Evolutionary conservation across 2,329 filamentous ascomycete genomes (phyloP).

Genomic region (Sporothrix dimorphospora): DNA sequence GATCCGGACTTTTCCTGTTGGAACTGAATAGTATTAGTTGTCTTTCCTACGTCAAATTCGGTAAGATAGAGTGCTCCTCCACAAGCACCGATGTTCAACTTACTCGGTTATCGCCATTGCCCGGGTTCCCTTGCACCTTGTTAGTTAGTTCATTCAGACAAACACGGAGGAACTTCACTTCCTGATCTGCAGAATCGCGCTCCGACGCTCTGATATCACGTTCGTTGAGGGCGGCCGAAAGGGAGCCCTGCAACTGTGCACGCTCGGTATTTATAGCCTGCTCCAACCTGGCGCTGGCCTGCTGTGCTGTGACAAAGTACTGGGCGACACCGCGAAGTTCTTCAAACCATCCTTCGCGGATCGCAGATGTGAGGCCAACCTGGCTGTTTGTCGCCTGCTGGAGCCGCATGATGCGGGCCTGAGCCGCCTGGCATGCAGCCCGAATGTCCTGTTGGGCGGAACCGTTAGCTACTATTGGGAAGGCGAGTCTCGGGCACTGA

Average conservation of each 20-base stretch:
- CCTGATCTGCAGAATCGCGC: slow-evolving; percentile 25
- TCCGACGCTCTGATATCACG: slow-evolving; percentile 26
- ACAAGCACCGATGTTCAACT: neutral
- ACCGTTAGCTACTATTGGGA: neutral
- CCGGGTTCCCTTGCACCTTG: neutral
- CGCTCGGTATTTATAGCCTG: slow-evolving; percentile 30
- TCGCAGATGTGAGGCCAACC: slow-evolving; percentile 28
- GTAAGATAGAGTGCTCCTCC: too few species aligned
- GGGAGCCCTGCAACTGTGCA: slow-evolving; percentile 28
- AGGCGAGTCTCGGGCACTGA: neutral
- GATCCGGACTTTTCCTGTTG: neutral
- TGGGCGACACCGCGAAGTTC: slow-evolving; percentile 33
- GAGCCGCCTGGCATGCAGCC: slow-evolving; percentile 31
- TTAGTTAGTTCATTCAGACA: slow-evolving; percentile 19
- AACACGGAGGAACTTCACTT: slow-evolving; percentile 29
- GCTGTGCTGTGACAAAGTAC: slow-evolving; percentile 34
- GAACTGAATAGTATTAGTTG: neutral
- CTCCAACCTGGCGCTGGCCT: slow-evolving; percentile 31
- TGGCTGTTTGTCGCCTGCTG: slow-evolving; percentile 34
- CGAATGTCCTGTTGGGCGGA: slow-evolving; percentile 31
- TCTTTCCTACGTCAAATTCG: too few species aligned
- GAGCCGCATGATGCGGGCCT: slow-evolving; percentile 34
- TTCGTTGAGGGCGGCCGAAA: slow-evolving; percentile 31
- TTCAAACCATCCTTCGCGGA: slow-evolving; percentile 30
- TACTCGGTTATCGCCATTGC: neutral